Base-by-base conservation (phyloP, 768 basidiomycete genomes). In the Pleurotus citrinopileatus region DNA sequence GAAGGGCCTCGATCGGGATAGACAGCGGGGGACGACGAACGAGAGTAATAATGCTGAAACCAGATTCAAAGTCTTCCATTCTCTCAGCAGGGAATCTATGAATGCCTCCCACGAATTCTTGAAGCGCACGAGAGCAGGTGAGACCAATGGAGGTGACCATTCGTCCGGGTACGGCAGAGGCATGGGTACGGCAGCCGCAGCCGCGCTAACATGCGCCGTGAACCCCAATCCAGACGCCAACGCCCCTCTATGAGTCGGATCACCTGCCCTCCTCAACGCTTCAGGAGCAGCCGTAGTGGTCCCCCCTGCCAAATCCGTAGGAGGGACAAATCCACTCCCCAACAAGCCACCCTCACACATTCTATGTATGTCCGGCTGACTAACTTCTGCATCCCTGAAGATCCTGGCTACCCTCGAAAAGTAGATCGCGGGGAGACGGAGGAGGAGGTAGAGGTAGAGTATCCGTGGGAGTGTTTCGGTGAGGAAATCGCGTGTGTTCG, bases 331-430 rank as follows among this genome's bases (percentile, higher is more conserved):
- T 12, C 58, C 58, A 34, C 60, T 59, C 9, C 61, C 60, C 8
- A 65, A 65, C 3, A 67, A 65, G 34, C 75, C 74, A 0, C 67
- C 69, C 34, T 73, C 67, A 29, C 74, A 70, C 79, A 85, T 82
- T 34, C 78, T 63, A 47, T 81, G 70, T 17, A 92, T 79, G 61
- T 92, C 90, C 7, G 84, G 87, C 56, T 76, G 77, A 62, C 87
- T 88, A 47, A 92, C 78, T 52, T 91, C 84, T 2, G 89, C 89
- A 54, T 89, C 87, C 59, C 86, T 80, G 58, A 90, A 91, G 23
- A 91, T 80, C 44, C 81, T 77, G 2, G 87, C 80, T 20, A 92
- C 90, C 2, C 90, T 83, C 2, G 84, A 80, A 67, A 91, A 92
- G 62, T 92, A 92, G 61, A 91, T 73, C 0, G 86, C 79, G 1